Evolutionary conservation across 106 monocot genomes (phyloP).

Genomic region (Dioscorea zingiberensis): DNA sequence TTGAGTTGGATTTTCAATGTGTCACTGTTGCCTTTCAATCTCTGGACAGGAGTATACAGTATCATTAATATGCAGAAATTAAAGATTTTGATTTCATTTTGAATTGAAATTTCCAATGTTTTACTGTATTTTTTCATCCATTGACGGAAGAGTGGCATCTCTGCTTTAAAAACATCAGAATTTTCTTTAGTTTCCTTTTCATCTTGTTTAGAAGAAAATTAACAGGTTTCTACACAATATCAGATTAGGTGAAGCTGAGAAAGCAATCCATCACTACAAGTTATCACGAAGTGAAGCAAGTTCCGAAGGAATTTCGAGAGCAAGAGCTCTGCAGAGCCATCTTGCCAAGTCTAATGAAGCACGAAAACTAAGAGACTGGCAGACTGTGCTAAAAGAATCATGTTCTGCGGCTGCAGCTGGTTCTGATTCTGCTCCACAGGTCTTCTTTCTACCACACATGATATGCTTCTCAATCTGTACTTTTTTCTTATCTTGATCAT

Average conservation of each 20-base stretch:
- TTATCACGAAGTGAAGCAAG: conserved; percentile 25
- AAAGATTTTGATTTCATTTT: no score
- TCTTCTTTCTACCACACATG: background rate
- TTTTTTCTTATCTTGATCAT: background rate
- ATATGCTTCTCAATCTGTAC: background rate
- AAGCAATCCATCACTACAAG: conserved; percentile 52
- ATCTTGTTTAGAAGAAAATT: no score
- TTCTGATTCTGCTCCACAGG: conserved; percentile 68
- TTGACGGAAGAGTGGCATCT: background rate
- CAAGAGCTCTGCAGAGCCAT: conserved; percentile 30
- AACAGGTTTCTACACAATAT: background rate
- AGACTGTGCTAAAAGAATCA: conserved; percentile 24
- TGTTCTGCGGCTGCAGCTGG: conserved; percentile 39
- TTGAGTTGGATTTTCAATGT: no score
- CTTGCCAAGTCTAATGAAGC: conserved; percentile 33
- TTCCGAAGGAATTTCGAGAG: conserved; percentile 24
- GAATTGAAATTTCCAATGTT: no score
- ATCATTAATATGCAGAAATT: no score
- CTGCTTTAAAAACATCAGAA: background rate
- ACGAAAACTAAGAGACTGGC: conserved; percentile 44
- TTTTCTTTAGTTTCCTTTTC: background rate
- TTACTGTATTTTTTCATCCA: no score
- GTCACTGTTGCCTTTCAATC: no score
- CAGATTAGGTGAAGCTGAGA: conserved; percentile 56
- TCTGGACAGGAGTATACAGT: no score